These are phyloP conservation scores for Ganoderma meredithae DNA, from an alignment of 1,284 basidiomycete genomes.

Conservation along the genomic window DNA sequence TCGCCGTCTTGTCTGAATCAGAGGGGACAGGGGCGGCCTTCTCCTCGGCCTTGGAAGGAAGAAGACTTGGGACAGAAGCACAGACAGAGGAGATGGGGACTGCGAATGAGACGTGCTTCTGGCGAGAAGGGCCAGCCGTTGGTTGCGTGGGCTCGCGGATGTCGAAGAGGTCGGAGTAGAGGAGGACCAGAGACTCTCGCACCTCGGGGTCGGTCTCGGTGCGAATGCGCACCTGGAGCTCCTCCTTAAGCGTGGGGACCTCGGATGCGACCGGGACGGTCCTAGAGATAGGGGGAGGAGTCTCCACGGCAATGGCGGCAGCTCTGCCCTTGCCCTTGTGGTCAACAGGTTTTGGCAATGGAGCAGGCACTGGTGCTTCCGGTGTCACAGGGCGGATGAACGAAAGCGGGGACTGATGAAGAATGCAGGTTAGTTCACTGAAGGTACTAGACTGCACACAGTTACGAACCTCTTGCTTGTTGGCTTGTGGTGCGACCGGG, in stretches of 20 bases:
- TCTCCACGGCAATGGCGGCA: conserved; percentile 2
- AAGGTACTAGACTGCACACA: too few relatives aligned
- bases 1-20: too few relatives aligned
- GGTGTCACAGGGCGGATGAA: not conserved
- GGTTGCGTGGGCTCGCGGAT: not conserved
- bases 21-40: too few relatives aligned
- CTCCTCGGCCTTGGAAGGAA: not conserved
- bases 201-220: conserved; percentile 28
- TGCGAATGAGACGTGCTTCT: not conserved
- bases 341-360: conserved; percentile 5
- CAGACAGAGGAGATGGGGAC: conserved; percentile 4
- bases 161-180: conserved; percentile 30
- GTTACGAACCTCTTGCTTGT: conserved; percentile 17
- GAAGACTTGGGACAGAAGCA: not conserved
- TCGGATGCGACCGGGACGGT: not conserved
- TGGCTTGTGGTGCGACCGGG: not conserved
- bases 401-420: not conserved
- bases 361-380: not conserved
- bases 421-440: not conserved
- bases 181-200: conserved; percentile 25
- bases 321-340: conserved; percentile 33
- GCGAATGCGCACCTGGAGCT: conserved; percentile 28
- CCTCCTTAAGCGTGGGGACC: conserved; percentile 25
- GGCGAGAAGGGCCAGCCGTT: conserved; percentile 20
- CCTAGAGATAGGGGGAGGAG: not conserved